Evolutionary conservation across 352 stramenopile genomes (phyloP).

Genomic region (Globisporangium cederbergense): DNA sequence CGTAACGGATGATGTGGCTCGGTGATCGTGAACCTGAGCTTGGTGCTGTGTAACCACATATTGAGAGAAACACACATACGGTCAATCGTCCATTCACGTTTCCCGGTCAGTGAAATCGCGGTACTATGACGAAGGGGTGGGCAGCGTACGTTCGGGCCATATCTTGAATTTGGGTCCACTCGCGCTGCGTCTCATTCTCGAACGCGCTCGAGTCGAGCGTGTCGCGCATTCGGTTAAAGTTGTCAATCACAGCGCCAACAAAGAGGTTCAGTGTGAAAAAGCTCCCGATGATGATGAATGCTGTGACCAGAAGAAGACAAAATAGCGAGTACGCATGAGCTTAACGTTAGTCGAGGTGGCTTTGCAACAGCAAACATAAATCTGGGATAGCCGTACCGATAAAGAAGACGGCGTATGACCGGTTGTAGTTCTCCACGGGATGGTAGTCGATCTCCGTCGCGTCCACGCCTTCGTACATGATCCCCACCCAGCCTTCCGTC

Average conservation of each 20-base stretch:
- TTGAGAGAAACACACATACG: background rate
- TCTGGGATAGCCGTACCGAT: constrained; percentile 29
- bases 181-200: constrained; percentile 65
- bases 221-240: constrained; percentile 70
- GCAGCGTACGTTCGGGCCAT: constrained; percentile 23
- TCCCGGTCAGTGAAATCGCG: background rate
- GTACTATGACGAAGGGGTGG: background rate
- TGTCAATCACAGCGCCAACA: constrained; percentile 86
- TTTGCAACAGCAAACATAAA: background rate
- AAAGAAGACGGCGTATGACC: constrained; percentile 69
- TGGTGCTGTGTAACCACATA: constrained; percentile 16
- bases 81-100: background rate
- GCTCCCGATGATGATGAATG: constrained; percentile 81
- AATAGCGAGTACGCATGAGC: background rate
- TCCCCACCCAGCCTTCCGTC: constrained; percentile 77
- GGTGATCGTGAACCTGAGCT: constrained; percentile 23
- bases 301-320: constrained; percentile 15
- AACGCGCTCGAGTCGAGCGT: constrained; percentile 31
- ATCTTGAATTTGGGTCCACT: constrained; percentile 60
- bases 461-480: constrained; percentile 83
- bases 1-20: constrained; percentile 24
- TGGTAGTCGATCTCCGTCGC: constrained; percentile 59
- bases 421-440: constrained; percentile 68
- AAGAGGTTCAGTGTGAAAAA: constrained; percentile 90
- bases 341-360: background rate